Base-by-base conservation (phyloP, 2,329 filamentous ascomycete species). In the Hypoxylon sp. region DNA sequence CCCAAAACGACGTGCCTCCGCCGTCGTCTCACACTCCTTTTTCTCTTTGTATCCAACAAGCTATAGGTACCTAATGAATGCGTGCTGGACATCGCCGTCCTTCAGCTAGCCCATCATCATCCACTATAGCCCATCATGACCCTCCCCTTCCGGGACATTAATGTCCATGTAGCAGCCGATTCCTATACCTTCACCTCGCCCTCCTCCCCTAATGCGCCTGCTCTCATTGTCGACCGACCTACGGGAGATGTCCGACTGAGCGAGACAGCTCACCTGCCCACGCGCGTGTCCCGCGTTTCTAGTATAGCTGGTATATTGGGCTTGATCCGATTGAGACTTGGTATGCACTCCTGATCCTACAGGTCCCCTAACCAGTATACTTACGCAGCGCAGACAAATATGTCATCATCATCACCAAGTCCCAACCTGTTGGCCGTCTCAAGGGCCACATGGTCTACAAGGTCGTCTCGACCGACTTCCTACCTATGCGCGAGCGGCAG, bases 391-490 rank as follows among this genome's bases (percentile, higher is more conserved):
- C 74, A 89, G 88, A 99, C 86, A 98, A 97, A 82, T 99, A 99
- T 86, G 91, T 97, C 77, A 92, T 99, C 78, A 88, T 97, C 77
- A 97, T 99, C 80, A 98, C 93, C 74, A 98, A 99, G 82, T 93
- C 94, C 62, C 90, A 94, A 78, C 92, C 94, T 39, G 90, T 98
- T 81, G 96, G 95, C 68, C 89, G 94, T 62, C 87, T 99, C 73
- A 96, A 95, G 81, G 96, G 96, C 70, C 93, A 99, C 80, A 97
- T 96, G 90, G 90, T 98, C 29, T 98, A 98, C 87, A 97, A 93
- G 81, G 89, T 99, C 74, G 85, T 93, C 73, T 87, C 93, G 13
- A 97, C 95, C 70, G 96, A 99, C 77, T 93, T 99, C 79, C 87
- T 99, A 37, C 94, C 96, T 50, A 89, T 99, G 78, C 93, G 94